These are phyloP conservation scores for Neurospora crassa DNA, from an alignment of 2,329 filamentous ascomycete species.

Conservation along the genomic window DNA sequence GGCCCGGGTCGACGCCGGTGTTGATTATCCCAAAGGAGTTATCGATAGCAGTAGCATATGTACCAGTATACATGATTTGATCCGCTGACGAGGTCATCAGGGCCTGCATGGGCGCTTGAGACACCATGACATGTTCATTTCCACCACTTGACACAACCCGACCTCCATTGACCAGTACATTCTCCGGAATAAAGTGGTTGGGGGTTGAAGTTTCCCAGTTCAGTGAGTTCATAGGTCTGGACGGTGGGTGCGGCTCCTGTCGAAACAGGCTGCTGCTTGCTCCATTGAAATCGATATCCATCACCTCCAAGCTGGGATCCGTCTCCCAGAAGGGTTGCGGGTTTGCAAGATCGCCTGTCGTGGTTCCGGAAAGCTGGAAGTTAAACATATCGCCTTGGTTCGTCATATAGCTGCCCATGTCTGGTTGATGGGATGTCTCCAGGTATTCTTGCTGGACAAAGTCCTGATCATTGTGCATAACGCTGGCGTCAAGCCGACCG, in stretches of 20 bases:
- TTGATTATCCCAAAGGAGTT: conserved; percentile 42
- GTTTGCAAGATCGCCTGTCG: conserved; percentile 34
- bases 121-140: conserved; percentile 38
- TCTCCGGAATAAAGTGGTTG: conserved; percentile 40
- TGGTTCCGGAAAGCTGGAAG: conserved; percentile 47
- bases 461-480: conserved; percentile 49
- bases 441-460: conserved; percentile 43
- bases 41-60: conserved; percentile 35
- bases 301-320: conserved; percentile 39
- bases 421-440: conserved; percentile 37
- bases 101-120: conserved; percentile 35
- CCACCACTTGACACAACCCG: conserved; percentile 23
- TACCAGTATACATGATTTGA: conserved; percentile 29
- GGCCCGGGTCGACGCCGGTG: conserved; percentile 43
- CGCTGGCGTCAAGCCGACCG: conserved; percentile 34
- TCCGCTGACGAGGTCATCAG: conserved; percentile 30
- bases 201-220: conserved; percentile 49
- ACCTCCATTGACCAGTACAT: conserved; percentile 23
- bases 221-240: conserved; percentile 36
- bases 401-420: conserved; percentile 37
- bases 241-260: neutral
- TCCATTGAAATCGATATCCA: conserved; percentile 50
- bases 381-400: conserved; percentile 46
- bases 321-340: conserved; percentile 47
- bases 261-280: conserved; percentile 34